phyloP scores from a whole-genome alignment of 2,329 filamentous ascomycete genomes.

The Blastomyces gilchristii region DNA sequence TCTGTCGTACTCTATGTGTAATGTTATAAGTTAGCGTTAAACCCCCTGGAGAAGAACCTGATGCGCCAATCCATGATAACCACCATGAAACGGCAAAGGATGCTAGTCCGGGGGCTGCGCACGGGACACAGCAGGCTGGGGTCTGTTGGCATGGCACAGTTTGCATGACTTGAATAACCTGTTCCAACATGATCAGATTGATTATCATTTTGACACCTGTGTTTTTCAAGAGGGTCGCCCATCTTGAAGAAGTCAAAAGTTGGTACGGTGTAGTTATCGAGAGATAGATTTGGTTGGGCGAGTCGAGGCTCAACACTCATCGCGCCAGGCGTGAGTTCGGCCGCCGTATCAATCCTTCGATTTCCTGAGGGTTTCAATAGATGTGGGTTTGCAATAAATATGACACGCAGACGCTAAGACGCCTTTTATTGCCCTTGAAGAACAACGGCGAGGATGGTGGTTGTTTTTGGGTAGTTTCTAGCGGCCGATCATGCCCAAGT shows the following conservation, averaged over 20 bases:
- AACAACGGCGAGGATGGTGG: background rate
- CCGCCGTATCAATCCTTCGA: background rate
- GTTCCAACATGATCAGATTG: background rate
- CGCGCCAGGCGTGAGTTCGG: background rate
- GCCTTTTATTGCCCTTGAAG: background rate
- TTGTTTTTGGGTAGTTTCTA: background rate
- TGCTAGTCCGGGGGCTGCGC: background rate
- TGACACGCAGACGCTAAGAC: background rate
- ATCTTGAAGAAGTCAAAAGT: background rate
- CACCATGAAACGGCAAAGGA: background rate
- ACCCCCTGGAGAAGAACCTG: background rate
- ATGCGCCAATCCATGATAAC: background rate
- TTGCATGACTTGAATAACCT: background rate
- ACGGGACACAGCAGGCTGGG: background rate
- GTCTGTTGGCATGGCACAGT: background rate
- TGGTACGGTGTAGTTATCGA: background rate
- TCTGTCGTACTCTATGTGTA: background rate
- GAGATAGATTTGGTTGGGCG: no score
- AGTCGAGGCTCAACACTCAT: background rate
- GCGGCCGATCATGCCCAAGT: background rate
- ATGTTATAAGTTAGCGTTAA: no score
- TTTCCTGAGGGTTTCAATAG: background rate
- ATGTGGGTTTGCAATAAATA: background rate
- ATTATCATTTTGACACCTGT: background rate
- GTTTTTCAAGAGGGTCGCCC: background rate